Evolutionary conservation across 805 yeast species (phyloP).

Genomic region (Kodamaea sagamina): DNA sequence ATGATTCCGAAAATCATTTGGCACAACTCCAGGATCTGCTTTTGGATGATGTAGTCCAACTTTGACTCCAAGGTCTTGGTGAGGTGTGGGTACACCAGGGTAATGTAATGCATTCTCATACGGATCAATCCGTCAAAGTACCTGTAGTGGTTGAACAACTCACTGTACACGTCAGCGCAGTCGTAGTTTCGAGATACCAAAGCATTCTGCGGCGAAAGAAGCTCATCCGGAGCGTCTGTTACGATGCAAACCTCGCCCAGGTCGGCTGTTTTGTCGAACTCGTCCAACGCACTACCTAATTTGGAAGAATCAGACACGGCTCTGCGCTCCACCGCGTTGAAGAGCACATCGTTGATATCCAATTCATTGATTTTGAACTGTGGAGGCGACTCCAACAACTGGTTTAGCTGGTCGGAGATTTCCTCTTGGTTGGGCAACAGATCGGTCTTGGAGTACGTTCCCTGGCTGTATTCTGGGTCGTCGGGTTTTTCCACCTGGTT

Average conservation of each 20-base stretch:
- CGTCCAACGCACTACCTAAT: not conserved
- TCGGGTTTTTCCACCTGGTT: conserved; percentile 1
- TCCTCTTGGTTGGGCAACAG: not conserved
- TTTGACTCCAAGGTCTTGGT: conserved; percentile 17
- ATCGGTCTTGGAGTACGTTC: too few relatives aligned
- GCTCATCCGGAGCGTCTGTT: not conserved
- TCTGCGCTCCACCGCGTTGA: conserved; percentile 3
- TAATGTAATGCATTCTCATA: conserved; percentile 21
- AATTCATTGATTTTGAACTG: conserved; percentile 3
- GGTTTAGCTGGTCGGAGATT: not conserved
- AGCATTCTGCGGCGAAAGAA: not conserved
- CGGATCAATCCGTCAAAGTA: conserved; percentile 21
- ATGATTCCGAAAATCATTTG: conserved; percentile 26
- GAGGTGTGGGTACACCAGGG: conserved; percentile 25
- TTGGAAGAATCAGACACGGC: not conserved
- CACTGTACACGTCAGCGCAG: not conserved
- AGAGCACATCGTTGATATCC: conserved; percentile 8
- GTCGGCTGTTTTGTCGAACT: not conserved
- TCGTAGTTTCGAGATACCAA: conserved; percentile 1
- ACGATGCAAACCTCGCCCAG: not conserved
- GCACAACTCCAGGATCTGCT: conserved; percentile 20
- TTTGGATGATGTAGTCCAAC: conserved; percentile 19
- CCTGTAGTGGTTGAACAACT: conserved; percentile 3
- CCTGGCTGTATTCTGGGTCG: conserved; percentile 8
- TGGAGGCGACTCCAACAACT: conserved; percentile 8